Evolutionary conservation across 2,329 filamentous ascomycete species (phyloP).

Genomic region (Eutypa lata): DNA sequence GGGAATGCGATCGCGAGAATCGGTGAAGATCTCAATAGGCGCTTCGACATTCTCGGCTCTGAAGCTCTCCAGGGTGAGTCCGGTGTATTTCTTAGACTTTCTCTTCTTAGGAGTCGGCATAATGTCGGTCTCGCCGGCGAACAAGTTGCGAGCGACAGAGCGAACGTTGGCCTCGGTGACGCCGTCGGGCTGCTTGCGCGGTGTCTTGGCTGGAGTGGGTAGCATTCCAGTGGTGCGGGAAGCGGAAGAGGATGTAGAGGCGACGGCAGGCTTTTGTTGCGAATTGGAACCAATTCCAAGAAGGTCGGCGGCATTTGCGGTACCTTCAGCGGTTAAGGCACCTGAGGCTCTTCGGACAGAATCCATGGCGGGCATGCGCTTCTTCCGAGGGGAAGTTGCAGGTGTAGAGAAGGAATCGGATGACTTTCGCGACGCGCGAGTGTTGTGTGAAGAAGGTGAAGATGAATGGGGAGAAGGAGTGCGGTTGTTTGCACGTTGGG

Average conservation of each 20-base stretch:
- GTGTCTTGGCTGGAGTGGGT: constrained; percentile 77
- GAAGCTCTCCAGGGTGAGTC: constrained; percentile 57
- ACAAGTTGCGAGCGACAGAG: constrained; percentile 59
- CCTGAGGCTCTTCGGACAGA: constrained; percentile 45
- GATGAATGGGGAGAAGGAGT: constrained; percentile 50
- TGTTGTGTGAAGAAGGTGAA: constrained; percentile 20
- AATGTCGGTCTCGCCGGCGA: constrained; percentile 55
- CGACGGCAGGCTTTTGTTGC: constrained; percentile 23
- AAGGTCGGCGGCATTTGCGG: constrained; percentile 40
- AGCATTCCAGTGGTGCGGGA: constrained; percentile 54
- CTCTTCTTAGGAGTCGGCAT: constrained; percentile 59
- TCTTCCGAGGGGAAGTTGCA: constrained; percentile 48
- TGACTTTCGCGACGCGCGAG: constrained; percentile 23
- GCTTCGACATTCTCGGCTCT: constrained; percentile 52
- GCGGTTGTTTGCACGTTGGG: constrained; percentile 47
- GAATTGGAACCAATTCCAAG: constrained; percentile 32
- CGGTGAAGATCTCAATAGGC: constrained; percentile 71
- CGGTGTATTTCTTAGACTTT: constrained; percentile 54
- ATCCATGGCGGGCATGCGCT: constrained; percentile 44
- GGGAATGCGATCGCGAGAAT: constrained; percentile 75
- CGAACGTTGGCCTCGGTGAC: constrained; percentile 50
- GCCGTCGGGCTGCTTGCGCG: constrained; percentile 57
- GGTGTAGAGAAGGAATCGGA: constrained; percentile 39
- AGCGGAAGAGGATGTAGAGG: constrained; percentile 29
- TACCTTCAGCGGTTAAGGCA: constrained; percentile 40